These are phyloP conservation scores for Curvularia verruculosa DNA, from an alignment of 2,329 filamentous ascomycete species.

Conservation along the genomic window DNA sequence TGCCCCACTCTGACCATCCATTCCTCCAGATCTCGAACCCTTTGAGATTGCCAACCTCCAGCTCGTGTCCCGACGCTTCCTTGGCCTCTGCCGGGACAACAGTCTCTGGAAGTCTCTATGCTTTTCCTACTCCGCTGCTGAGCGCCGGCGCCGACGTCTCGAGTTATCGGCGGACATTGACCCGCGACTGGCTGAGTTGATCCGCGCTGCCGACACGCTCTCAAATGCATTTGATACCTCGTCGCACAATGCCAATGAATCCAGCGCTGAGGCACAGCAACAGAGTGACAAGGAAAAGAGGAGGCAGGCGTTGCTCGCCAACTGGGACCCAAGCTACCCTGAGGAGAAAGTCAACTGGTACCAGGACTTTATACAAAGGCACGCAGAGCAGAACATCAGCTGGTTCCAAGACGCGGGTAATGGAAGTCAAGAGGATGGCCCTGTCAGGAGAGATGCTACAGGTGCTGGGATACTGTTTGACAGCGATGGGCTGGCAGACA, in stretches of 20 bases:
- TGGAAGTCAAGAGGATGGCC: constrained; percentile 48
- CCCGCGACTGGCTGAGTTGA: constrained; percentile 52
- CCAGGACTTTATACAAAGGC: constrained; percentile 82
- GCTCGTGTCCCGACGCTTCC: constrained; percentile 69
- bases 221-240: constrained; percentile 31
- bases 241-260: constrained; percentile 34
- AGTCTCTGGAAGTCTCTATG: constrained; percentile 77
- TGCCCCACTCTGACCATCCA: constrained; percentile 21
- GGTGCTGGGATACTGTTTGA: constrained; percentile 72
- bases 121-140: constrained; percentile 72
- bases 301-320: constrained; percentile 67
- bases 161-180: constrained; percentile 42
- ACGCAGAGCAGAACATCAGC: constrained; percentile 73
- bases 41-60: constrained; percentile 71
- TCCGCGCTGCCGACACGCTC: constrained; percentile 50
- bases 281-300: constrained; percentile 47
- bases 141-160: constrained; percentile 61
- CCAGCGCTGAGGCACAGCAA: constrained; percentile 40
- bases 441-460: constrained; percentile 66
- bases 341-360: constrained; percentile 81
- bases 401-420: constrained; percentile 73
- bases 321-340: constrained; percentile 82
- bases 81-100: constrained; percentile 73
- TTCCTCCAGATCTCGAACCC: constrained; percentile 64
- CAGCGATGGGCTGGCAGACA: constrained; percentile 59